Conservation (phyloP, 176 grass and related monocot species). For the Phragmites australis region DNA sequence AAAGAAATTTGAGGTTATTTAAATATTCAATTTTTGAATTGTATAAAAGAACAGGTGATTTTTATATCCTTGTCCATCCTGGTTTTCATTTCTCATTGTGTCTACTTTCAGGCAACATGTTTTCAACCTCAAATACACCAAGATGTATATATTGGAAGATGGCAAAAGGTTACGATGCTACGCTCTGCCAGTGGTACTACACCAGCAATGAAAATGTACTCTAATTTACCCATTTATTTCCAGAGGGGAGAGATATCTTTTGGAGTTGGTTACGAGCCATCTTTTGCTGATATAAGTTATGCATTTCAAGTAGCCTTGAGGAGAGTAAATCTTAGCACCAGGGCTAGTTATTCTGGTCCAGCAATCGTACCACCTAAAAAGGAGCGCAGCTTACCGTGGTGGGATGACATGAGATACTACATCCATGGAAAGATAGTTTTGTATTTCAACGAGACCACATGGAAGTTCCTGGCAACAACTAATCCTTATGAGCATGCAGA, state of each 20-base stretch:
- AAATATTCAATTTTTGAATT: not conserved
- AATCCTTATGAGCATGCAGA: conserved; percentile 95
- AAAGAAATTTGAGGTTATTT: not conserved
- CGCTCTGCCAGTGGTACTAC: conserved; percentile 98
- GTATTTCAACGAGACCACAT: conserved; percentile 80
- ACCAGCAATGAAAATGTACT: conserved; percentile 98
- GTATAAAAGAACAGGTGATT: not conserved
- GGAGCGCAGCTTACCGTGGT: conserved; percentile 97
- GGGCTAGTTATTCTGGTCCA: conserved; percentile 44
- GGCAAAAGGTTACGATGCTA: conserved; percentile 84
- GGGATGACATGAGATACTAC: conserved; percentile 98
- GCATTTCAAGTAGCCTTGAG: conserved; percentile 89
- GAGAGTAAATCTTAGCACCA: conserved; percentile 84
- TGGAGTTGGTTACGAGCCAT: conserved; percentile 97
- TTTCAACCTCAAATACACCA: conserved; percentile 99
- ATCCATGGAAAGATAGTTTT: conserved; percentile 90
- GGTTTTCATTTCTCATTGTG: not conserved
- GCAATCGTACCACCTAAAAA: conserved; percentile 67
- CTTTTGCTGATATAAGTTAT: conserved; percentile 98
- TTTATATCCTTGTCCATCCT: not conserved
- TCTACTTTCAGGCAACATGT: conserved; percentile 82
- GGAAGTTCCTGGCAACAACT: conserved; percentile 88
- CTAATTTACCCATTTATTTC: conserved; percentile 92
- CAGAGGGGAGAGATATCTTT: conserved; percentile 95
- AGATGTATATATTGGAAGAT: conserved; percentile 95